Evolutionary conservation across 495 filamentous ascomycete species (phyloP), one percentile per base, ranked within the genome.

Genomic region (Chaetomium cochliodes): DNA sequence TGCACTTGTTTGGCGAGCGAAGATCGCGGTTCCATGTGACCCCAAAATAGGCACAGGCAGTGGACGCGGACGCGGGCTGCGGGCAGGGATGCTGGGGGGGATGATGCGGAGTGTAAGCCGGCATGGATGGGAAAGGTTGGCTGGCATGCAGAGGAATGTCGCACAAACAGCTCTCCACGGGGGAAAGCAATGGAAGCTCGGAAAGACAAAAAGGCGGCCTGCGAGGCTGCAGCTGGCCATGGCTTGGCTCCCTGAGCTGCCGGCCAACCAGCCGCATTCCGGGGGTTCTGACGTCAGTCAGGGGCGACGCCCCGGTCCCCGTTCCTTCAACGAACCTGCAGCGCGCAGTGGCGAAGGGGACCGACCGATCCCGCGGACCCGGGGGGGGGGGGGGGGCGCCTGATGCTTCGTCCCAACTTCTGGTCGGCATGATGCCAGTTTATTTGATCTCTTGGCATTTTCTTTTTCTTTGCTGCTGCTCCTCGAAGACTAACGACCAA

Each of bases 401-500:
- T 5, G 30, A 22, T 41, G 26, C 51, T 39, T 41, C 53, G 53
- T 56, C 53, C 53, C 30, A 22, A 41, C 33, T 56, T 28, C n/a
- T 11, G n/a, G 53, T 28, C 13, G 53, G 28, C 53, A 56, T 2
- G 13, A 20, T 20, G 53, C 2, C 30, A 8, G 30, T 15, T 22
- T 26, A 23, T 28, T 58, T 58, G 56, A 46, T 47, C 41, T 25
- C 20, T 46, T 58, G 56, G 51, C 30, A 56, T 56, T 56, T 56
- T 41, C 23, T 50, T 33, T 7, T 33, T 37, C 11, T 8, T 37
- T 37, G 33, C 6, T 50, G 53, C 16, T 22, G 23, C 30, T 56
- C 18, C 53, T 41, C 53, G 33, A 39, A 41, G 30, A 41, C 53
- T 44, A 50, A 50, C 46, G 46, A 50, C 46, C 46, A 20, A 50